Base-by-base conservation (phyloP, 2,329 filamentous ascomycete species). In the Neonectria ditissima region DNA sequence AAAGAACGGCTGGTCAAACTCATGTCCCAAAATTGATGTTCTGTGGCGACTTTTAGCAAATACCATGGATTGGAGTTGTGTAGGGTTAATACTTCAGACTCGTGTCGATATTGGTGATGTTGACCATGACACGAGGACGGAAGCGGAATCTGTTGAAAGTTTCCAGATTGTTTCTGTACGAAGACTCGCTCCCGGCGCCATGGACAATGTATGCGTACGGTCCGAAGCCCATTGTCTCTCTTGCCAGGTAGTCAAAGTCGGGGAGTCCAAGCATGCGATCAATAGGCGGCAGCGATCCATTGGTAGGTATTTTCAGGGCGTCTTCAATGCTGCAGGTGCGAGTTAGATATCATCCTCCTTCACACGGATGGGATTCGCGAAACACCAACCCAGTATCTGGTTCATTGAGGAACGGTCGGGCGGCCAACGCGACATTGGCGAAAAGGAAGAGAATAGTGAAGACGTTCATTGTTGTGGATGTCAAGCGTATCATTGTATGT, bases 91-190 rank as follows among this genome's bases (percentile, higher is more conserved):
- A 65, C 67, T 48, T 20, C 30, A 82, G 68, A 9, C 76, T 76
- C 4, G 61, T 55, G 55, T 81, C 78, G 53, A 81, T 73, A 30
- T 75, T 72, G 39, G 76, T 60, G 58, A 86, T 80, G 68, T 86
- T 83, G 10, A 78, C 72, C 74, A 87, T 75, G 22, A 81, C 78
- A 30, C 82, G 77, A 4, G 84, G 82, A 24, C 80, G 77, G n/a
- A 86, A 75, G 28, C 76, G 75, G 67, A 82, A 83, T 22, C 81
- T 79, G 58, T 78, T 74, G 73, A 80, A 87, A 24, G 82, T 80
- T 71, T 87, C 84, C 8, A 86, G 77, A 73, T 87, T 86, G 73
- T 85, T 85, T 57, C 84, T 79, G 73, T 86, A 86, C 1, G 79
- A 80, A 80, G 81, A 86, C 73, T 86, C 84, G 55, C 83, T 83